Conservation (phyloP, 805 yeast genomes). For the Metschnikowia peoriensis region DNA sequence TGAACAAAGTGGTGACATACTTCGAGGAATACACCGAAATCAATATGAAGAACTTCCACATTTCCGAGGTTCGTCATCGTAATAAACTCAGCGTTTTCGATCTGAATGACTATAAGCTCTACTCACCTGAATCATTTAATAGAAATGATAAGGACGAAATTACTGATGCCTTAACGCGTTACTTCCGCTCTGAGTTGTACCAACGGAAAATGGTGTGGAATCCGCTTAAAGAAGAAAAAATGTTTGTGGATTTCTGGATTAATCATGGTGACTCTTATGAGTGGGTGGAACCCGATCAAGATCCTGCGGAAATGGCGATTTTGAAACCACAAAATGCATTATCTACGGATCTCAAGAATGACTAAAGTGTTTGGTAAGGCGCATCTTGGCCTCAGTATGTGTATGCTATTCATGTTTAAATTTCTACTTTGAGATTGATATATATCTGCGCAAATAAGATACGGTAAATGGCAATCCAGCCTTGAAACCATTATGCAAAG, state of each 20-base stretch:
- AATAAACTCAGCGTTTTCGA: conserved; percentile 1
- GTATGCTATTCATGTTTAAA: too few relatives aligned
- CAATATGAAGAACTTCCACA: conserved; percentile 40
- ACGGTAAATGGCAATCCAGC: background rate
- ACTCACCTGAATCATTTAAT: conserved; percentile 5
- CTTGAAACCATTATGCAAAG: background rate
- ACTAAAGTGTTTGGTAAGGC: too few relatives aligned
- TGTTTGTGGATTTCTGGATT: conserved; percentile 38
- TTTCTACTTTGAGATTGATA: too few relatives aligned
- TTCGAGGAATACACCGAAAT: conserved; percentile 44
- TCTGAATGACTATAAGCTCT: conserved; percentile 11
- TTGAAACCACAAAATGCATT: background rate
- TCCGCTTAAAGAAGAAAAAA: conserved; percentile 33
- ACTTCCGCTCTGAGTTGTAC: conserved; percentile 11
- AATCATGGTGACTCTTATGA: conserved; percentile 73
- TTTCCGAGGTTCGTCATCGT: conserved; percentile 6
- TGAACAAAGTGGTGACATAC: conserved; percentile 36
- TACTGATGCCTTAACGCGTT: conserved; percentile 5
- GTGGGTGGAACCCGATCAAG: conserved; percentile 90
- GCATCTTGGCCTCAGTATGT: too few relatives aligned
- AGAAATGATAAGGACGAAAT: background rate
- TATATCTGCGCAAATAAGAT: background rate
- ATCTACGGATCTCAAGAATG: too few relatives aligned
- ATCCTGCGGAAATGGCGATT: conserved; percentile 57
- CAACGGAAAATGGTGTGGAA: conserved; percentile 16